Base-by-base conservation (phyloP, 139 green algal genomes). In the Chlorella sp. region DNA sequence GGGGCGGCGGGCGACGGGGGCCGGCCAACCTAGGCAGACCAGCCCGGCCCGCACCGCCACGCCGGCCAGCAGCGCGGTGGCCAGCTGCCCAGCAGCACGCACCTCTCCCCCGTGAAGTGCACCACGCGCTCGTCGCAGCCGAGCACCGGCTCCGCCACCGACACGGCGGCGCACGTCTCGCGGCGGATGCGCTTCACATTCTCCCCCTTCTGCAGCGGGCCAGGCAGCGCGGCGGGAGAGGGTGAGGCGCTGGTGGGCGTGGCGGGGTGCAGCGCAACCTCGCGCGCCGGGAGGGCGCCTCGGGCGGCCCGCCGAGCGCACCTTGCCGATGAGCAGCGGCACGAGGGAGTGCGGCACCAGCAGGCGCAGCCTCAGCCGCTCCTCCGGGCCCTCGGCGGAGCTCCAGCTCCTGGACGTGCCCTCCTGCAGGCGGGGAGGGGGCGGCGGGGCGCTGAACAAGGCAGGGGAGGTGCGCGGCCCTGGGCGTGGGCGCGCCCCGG, bases 61-160 rank as follows among this genome's bases (percentile, higher is more conserved):
- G 28, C 32, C 5, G 0, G 18, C 12, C 74, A 70, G 36, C 74
- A 32, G 47, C 44, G 44, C 9, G 44, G n/a, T n/a, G n/a, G n/a
- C n/a, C n/a, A n/a, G n/a, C n/a, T n/a, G n/a, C n/a, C n/a, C 21
- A 17, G 74, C 55, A 70, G 55, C 36, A 57, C 72, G 5, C 60
- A 75, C 82, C 82, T 74, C 38, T 81, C 82, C 11, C 69, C 82
- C 15, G 36, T 85, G 36, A 90, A 81, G 41, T 78, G 64, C 55
- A 90, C 62, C 51, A 90, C 86, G 12, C 86, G 81, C 34, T 87
- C 81, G 17, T 90, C 82, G 74, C 86, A 88, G 41, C 86, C 82
- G 38, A 57, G 20, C 17, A 88, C 86, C n/a, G 51, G 72, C 9
- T 87, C 86, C 12, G 86, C 86, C 57, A 90, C 72, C 5, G 74